Conservation (phyloP, 2,329 filamentous ascomycete genomes). For the Colletotrichum musae region DNA sequence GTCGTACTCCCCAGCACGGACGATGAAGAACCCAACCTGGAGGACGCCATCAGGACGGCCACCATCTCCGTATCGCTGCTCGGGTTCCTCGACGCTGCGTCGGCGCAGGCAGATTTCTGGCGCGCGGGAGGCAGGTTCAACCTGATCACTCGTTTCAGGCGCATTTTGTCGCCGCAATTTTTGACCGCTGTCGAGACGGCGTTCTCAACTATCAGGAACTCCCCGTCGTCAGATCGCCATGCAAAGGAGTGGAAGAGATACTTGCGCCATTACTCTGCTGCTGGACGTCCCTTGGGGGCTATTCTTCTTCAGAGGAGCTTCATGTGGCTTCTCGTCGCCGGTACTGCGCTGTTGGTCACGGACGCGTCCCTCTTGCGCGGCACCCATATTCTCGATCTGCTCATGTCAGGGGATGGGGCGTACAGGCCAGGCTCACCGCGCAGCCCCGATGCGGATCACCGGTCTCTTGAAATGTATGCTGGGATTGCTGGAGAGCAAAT, state of each 20-base stretch:
- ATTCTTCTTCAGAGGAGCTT: constrained; percentile 93
- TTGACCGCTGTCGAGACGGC: constrained; percentile 90
- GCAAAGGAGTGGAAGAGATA: constrained; percentile 91
- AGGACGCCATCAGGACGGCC: constrained; percentile 78
- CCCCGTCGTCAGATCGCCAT: constrained; percentile 73
- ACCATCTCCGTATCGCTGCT: constrained; percentile 88
- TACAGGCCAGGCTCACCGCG: constrained; percentile 58
- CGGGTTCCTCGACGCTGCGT: constrained; percentile 88
- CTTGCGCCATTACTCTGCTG: constrained; percentile 84
- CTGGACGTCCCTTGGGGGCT: constrained; percentile 86
- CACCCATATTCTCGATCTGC: constrained; percentile 79
- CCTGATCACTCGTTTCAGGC: constrained; percentile 79
- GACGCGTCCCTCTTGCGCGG: constrained; percentile 72
- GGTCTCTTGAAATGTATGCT: constrained; percentile 75
- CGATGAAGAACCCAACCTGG: constrained; percentile 71
- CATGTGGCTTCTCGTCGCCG: constrained; percentile 85
- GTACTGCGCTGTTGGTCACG: constrained; percentile 80
- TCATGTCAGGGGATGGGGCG: constrained; percentile 72
- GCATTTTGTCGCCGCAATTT: constrained; percentile 86
- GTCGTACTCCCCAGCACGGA: constrained; percentile 67
- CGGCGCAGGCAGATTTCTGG: constrained; percentile 87
- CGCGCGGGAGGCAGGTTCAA: constrained; percentile 78
- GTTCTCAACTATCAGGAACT: constrained; percentile 90
- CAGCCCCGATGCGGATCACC: constrained; percentile 66
- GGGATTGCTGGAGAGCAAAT: constrained; percentile 86